Evolutionary conservation across 305 asterid species (phyloP), one percentile per base, ranked within the genome.

Genomic region (Rubia peregrina): DNA sequence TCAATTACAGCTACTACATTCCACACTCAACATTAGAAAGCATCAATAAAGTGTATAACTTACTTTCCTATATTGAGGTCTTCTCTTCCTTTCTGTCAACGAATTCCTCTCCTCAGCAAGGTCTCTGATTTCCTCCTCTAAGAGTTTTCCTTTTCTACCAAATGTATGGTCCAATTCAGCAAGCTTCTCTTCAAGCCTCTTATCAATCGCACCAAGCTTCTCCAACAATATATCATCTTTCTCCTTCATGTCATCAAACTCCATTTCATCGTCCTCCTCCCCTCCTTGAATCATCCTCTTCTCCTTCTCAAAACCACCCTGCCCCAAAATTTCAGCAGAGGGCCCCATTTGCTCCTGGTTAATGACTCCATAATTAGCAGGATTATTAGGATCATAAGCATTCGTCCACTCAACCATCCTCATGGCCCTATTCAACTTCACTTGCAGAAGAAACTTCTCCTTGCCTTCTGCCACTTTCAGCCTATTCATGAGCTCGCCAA

Each of bases 51-150:
- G 60, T 51, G 46, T 57, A 40, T 65, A 68, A 78, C 91, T 77
- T 82, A 90, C 97, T 82, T 87, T 93, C 72, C 98, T 76, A 73
- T 86, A 89, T 49, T 88, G 89, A 73, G 97, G 98, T 74, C 75
- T 84, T 76, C 96, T 85, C 80, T 89, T 90, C 89, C 83, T 80
- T 83, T 90, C 96, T 9, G 90, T 89, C 81, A 89, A 80, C 26
- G 87, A 66, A 82, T 93, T 93, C 80, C 97, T 88, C 82, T 90
- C 98, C 79, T 93, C 97, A 26, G 96, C 98, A 74, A 93, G 96
- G 79, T 89, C 91, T 85, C 87, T 83, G 71, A 93, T 93, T 77
- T 93, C 96, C 84, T 93, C 97, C 85, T 90, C 97, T 21, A 89
- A 72, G 46, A 81, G 75, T 80, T 86, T 93, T 61, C 95, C 98